Evolutionary conservation across 2,329 filamentous ascomycete species (phyloP), one percentile per base, ranked within the genome.

Genomic region (Cladosporium sp.): DNA sequence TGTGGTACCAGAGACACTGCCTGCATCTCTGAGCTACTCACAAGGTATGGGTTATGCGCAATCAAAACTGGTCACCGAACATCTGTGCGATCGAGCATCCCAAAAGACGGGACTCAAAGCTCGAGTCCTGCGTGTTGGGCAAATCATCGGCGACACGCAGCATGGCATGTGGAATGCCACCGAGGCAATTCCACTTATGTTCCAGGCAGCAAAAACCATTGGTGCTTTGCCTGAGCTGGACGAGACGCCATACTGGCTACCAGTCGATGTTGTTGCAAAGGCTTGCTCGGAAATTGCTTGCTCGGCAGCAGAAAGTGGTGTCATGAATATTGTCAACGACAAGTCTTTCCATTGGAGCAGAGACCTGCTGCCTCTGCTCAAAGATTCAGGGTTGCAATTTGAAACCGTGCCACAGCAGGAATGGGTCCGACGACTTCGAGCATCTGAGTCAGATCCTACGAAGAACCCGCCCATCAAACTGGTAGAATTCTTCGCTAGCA

Each of bases 321-420:
- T 68, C 65, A 12, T 66, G 61, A 57, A 64, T 68, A 40, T 52
- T 8, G 72, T 80, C n/a, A 83, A 83, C 58, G 75, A 76, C 0
- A 67, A 62, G 6, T 68, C 70, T 1, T 79, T 83, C 61, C 71
- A 77, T 36, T 85, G 81, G 80, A 81, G 78, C 0, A 58, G 71
- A 0, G 78, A 83, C 51, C 67, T 86, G 2, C 73, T 85, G 0
- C 81, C 81, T 1, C 74, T 75, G 3, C 68, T 85, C 7, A 68
- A 66, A n/a, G 64, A 68, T 0, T 73, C 77, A 0, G 79, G 79
- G 0, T 64, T 83, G 5, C 58, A 71, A 15, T 81, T 80, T 48
- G 69, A 75, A 17, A 66, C 71, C 6, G 75, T 83, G 1, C 60
- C 73, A 2, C 70, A 75, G 37, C 67, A 69, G 8, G 74, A 79